A percentile compares a stretch with the other conserved stretches of the same genome.
phyloP scores from a whole-genome alignment of 768 basidiomycete species.

The Butyriboletus loyo region DNA sequence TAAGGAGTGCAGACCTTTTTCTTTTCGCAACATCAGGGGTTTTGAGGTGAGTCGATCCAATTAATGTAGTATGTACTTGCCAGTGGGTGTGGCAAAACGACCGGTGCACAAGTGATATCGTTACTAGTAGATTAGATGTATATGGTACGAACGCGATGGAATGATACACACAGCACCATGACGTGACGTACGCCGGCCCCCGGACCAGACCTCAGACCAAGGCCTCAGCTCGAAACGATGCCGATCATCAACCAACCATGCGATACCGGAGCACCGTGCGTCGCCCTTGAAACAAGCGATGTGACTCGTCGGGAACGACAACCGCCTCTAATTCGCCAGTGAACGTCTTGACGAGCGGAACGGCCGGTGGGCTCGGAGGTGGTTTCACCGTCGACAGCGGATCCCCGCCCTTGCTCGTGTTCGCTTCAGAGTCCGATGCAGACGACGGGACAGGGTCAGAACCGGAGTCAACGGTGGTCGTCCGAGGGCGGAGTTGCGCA shows the following conservation, averaged over 20 bases:
- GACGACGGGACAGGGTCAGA: not conserved
- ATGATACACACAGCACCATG: too few species aligned
- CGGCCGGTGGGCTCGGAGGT: not conserved
- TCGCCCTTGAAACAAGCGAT: slow-evolving; percentile 51
- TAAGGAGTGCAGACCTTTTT: too few species aligned
- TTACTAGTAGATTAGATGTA: too few species aligned
- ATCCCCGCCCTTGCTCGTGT: not conserved
- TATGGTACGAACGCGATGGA: not conserved
- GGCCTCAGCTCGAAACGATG: not conserved
- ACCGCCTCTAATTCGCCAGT: slow-evolving; percentile 56
- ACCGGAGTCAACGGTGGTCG: not conserved
- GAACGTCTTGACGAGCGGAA: slow-evolving; percentile 38
- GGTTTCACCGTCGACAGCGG: too few species aligned
- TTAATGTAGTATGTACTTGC: too few species aligned
- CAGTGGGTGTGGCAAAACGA: too few species aligned
- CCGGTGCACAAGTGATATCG: too few species aligned
- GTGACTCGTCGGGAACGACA: slow-evolving; percentile 51
- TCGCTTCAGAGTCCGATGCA: not conserved
- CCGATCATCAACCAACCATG: slow-evolving; percentile 36
- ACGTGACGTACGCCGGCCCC: too few species aligned
- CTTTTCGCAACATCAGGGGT: too few species aligned
- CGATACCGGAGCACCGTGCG: slow-evolving; percentile 52
- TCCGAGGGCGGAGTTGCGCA: slow-evolving; percentile 13
- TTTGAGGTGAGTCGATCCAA: too few species aligned
- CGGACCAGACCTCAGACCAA: too few species aligned